phyloP scores from a whole-genome alignment of 441 rosid genomes.

The Aleurites moluccanus region DNA sequence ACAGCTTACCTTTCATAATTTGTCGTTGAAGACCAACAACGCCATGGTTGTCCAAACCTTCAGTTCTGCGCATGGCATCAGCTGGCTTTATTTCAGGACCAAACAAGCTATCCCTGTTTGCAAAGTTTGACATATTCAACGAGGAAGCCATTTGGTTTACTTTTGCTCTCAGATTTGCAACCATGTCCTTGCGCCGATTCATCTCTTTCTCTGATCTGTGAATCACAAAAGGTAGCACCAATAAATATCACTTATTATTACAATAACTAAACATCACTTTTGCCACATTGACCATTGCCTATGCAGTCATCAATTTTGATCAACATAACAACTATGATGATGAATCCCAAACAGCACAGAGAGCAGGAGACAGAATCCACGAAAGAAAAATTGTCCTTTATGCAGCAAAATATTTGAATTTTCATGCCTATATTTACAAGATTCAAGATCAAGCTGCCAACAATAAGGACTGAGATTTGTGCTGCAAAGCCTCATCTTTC shows the following conservation, averaged over 20 bases:
- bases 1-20: constrained; percentile 74
- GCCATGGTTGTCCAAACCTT: constrained; percentile 83
- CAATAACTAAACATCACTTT: background rate
- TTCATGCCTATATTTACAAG: background rate
- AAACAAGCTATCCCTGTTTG: constrained; percentile 80
- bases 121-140: constrained; percentile 86
- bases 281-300: background rate
- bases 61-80: constrained; percentile 60
- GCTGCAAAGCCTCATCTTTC: background rate
- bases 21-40: constrained; percentile 84
- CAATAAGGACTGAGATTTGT: background rate
- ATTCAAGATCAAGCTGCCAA: background rate
- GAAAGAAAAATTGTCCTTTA: background rate
- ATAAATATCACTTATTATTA: constrained; percentile 3
- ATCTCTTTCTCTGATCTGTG: constrained; percentile 89
- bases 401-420: background rate
- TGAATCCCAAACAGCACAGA: background rate
- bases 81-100: constrained; percentile 76
- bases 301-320: background rate
- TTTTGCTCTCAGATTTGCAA: constrained; percentile 66
- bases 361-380: background rate
- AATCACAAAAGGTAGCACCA: constrained; percentile 16
- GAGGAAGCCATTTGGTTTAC: constrained; percentile 78
- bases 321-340: background rate
- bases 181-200: constrained; percentile 87